Evolutionary conservation across 495 filamentous ascomycete species (phyloP), one percentile per base, ranked within the genome.

Genomic region (Tetracladium setigerum): DNA sequence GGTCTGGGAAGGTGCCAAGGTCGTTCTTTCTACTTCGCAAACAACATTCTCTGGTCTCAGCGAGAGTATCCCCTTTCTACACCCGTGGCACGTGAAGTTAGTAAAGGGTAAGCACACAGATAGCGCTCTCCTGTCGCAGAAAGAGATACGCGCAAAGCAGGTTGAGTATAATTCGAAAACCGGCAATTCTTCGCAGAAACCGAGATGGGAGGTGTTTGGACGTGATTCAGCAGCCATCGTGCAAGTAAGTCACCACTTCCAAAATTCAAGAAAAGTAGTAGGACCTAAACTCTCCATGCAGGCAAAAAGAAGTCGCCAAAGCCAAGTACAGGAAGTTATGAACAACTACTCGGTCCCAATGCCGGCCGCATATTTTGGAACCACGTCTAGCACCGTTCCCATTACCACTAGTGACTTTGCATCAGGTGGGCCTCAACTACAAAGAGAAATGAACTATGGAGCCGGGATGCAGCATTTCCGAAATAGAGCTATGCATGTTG

Each of bases 21-120:
- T 88, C 19, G 73, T 71, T 22, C 73, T 88, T 24, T 84, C 81
- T 8, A 86, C 82, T 0, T 83, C 81, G 1, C 80, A 86, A 58
- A 77, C 82, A 6, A 70, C 71, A 5, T 85, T 81, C 56, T 70
- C 74, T 10, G 76, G 78, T 12, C 62, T 84, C 6, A 70, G 71
- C 17, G 82, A 84, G 39, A 61, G 61, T 9, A 73, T 79, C 5
- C 83, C 83, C 1, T 61, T 58, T 12, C 65, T 87, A 46, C 58
- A 71, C 6, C 67, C 79, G 0, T 87, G 83, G 83, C 72, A 72
- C 41, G 64, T 87, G 42, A 70, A 45, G 59, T 81, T 27, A 49
- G 49, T 30, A 56, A 67, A 59, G 40, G 49, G 54, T 0, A 32
- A 40, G 6, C 38, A 54, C 36, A 13, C 37, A 5, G 44, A 51